Evolutionary conservation across 2,329 filamentous ascomycete genomes (phyloP), one percentile per base, ranked within the genome.

Genomic region (Talaromyces sp.): DNA sequence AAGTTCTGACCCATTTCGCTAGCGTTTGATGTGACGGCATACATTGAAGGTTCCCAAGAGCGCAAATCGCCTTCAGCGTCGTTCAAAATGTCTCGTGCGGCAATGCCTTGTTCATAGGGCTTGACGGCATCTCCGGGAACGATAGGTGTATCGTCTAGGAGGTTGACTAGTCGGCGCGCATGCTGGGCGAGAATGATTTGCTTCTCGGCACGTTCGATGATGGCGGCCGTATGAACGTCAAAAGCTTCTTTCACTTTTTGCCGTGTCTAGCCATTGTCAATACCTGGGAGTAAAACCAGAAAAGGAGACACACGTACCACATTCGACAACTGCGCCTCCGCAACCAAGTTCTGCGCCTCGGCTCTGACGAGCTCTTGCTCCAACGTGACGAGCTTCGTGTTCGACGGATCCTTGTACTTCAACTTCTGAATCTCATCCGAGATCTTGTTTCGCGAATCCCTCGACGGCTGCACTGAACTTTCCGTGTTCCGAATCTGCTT

Each of bases 401-500:
- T 96, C 73, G 90, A 86, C 6, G 93, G 92, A 78, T 98, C 95
- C 81, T 95, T 97, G 77, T 89, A 85, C 83, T 96, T 97, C 69
- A 97, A 80, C 78, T 88, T 91, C 68, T 91, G 88, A 70, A 99
- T 96, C 77, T 99, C 93, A 73, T 98, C 93, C 63, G 88, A 84
- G 66, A 98, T 88, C 84, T 96, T 96, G 66, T 84, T 81, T 79
- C 95, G 95, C 70, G 90, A 85, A 69, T 96, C 93, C 64, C 95
- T 85, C 71, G 89, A 92, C 6, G 95, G 95, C 81, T 97, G 93
- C 16, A 99, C 93, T 68, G 91, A 96, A 79, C 89, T 89, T 81
- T 99, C 95, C 14, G 92, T 97, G 77, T 99, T 96, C 68, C 95
- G 86, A 69, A 99, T 96, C 68, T 91, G 85, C 84, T 99, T 99